phyloP scores from a whole-genome alignment of 1,284 basidiomycete genomes.

The Coniferiporia weirii region DNA sequence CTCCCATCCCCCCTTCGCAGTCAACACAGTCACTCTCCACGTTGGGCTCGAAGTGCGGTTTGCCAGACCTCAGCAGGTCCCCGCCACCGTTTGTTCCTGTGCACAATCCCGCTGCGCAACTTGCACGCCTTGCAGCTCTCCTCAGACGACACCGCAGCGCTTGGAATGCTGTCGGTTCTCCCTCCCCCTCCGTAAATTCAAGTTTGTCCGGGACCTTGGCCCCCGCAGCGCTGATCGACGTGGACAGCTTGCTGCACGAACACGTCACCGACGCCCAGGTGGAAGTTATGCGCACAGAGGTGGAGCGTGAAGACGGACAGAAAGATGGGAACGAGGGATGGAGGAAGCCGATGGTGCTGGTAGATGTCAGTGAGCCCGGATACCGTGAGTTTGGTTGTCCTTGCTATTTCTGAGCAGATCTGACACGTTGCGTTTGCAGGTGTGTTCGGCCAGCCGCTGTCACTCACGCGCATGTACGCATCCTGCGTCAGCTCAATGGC shows the following conservation, averaged over 20 bases:
- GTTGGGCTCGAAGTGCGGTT: not conserved
- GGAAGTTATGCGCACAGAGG: not conserved
- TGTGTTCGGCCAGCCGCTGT: conserved; percentile 45
- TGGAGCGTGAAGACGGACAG: not conserved
- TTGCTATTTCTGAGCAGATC: not conserved
- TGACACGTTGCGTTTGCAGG: conserved; percentile 26
- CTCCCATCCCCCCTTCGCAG: not conserved
- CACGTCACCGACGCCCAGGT: not conserved
- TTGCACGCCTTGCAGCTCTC: not conserved
- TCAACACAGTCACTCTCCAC: not conserved
- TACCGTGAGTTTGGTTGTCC: conserved; percentile 1
- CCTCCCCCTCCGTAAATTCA: too few relatives aligned
- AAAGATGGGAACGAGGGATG: not conserved
- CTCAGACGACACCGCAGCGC: not conserved
- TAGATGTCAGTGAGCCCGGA: not conserved
- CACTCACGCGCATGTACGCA: conserved; percentile 40
- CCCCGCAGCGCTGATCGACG: conserved; percentile 2
- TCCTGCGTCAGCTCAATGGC: conserved; percentile 42
- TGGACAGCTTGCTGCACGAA: conserved; percentile 1
- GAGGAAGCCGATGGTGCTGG: not conserved
- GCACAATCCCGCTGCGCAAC: not conserved
- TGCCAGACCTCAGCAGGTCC: not conserved
- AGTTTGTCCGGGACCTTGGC: not conserved
- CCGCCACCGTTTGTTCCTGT: not conserved
- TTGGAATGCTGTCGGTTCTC: not conserved